These are phyloP conservation scores for Panaeolus papilionaceus DNA, from an alignment of 768 basidiomycete species.

Conservation along the genomic window DNA sequence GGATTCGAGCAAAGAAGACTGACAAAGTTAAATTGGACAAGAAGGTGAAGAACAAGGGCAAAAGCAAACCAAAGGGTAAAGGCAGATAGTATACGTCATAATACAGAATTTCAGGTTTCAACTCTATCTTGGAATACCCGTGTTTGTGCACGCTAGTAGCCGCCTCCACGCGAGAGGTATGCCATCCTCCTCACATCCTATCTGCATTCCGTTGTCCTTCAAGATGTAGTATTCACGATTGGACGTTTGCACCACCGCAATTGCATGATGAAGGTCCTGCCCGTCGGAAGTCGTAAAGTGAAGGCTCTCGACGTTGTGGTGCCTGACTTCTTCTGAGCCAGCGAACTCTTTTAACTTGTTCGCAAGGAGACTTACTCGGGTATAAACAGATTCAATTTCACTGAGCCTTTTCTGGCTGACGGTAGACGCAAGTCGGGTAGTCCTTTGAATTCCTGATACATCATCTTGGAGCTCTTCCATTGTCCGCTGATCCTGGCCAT, in stretches of 20 bases:
- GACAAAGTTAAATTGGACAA: conserved; percentile 60
- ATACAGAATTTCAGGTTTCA: not conserved
- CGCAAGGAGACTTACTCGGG: conserved; percentile 56
- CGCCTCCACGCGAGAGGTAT: conserved; percentile 66
- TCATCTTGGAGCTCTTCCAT: conserved; percentile 71
- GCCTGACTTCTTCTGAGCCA: conserved; percentile 43
- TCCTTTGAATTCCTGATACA: conserved; percentile 76
- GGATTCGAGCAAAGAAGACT: conserved; percentile 67
- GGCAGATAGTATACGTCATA: not conserved
- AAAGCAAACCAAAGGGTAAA: conserved; percentile 13
- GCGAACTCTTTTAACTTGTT: not conserved
- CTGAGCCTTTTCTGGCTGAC: conserved; percentile 24
- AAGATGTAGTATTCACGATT: conserved; percentile 72
- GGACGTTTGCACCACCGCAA: conserved; percentile 77
- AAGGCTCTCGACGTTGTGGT: conserved; percentile 79
- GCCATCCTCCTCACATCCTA: conserved; percentile 80
- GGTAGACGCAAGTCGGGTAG: conserved; percentile 25
- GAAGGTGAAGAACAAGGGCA: conserved; percentile 40
- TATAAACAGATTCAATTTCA: conserved; percentile 62
- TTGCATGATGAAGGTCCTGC: conserved; percentile 57
- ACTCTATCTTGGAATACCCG: not conserved
- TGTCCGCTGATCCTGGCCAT: conserved; percentile 64
- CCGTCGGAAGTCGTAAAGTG: conserved; percentile 59
- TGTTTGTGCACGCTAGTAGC: conserved; percentile 43
- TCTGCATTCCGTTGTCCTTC: conserved; percentile 77